Evolutionary conservation across 2,329 filamentous ascomycete species (phyloP), one percentile per base, ranked within the genome.

Genomic region (Cordyceps tenuipes): DNA sequence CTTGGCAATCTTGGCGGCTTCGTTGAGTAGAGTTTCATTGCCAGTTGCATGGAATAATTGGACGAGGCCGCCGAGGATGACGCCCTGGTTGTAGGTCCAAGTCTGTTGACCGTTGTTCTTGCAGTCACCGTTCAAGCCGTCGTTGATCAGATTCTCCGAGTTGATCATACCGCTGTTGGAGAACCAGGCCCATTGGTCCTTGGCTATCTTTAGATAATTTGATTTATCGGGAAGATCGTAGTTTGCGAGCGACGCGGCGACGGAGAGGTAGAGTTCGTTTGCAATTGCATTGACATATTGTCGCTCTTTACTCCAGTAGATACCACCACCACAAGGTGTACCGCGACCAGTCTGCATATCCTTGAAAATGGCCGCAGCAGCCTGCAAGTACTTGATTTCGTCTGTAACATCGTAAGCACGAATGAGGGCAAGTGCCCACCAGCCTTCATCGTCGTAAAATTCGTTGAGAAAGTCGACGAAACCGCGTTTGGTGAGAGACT

Each of bases 361-460:
- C 31, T 79, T 74, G 64, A 84, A 85, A 60, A 86, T 77, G 39
- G 74, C 68, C 59, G 76, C 75, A 9, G 82, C 81, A 6, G 77
- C 74, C 51, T 81, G 67, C 44, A 86, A 78, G 63, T 83, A 86
- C n/a, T 75, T 73, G 2, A 63, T 41, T 49, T 84, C 72, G 3
- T 73, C 70, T 0, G 82, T 82, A 17, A 82, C 71, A 65, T 86
- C 83, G 65, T 77, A 83, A 5, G 80, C 73, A 26, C 79, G 76
- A 57, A 86, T 79, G 75, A 82, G 79, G 19, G 75, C 83, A 61
- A 86, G 74, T 10, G 78, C 82, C 83, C 83, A 86, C 83, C 83
- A 86, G n/a, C 81, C 78, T 66, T 82, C 79, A 65, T 86, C 83
- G 63, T 86, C 83, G 63, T 82, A 83, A 61, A 72, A 83, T 7